Base-by-base conservation (phyloP, 768 basidiomycete genomes). In the Trametes cinnabarina region DNA sequence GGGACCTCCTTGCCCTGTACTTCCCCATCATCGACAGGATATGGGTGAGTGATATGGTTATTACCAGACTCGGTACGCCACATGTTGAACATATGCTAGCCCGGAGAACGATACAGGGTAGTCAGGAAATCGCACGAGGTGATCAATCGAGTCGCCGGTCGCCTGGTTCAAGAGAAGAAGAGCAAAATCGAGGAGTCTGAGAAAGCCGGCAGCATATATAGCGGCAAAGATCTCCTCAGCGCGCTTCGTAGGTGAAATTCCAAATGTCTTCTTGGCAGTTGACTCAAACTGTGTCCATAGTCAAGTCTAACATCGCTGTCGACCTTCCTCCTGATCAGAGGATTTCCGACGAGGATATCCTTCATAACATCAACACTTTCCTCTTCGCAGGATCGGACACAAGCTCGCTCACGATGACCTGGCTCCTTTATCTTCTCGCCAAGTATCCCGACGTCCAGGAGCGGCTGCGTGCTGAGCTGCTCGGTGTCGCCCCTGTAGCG, bases 361-460 rank as follows among this genome's bases (percentile, higher is more conserved):
- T 94, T 11, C 77, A 91, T 66, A 93, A 86, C 58, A 86, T 95
- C 71, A 92, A 90, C 64, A 94, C 92, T 0, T 90, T 95, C 70
- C 84, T 94, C 79, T 92, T 94, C 68, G 92, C 89, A 20, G 94
- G 94, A 4, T 91, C 93, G 12, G 92, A 95, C 66, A 92, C 92
- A 0, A 88, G 88, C 11, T 89, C 90, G 2, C 82, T 94, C 26
- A 81, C 87, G 4, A 73, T 96, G 42, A 90, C 90, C 0, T 97
- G 94, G 94, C 85, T 86, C 2, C 71, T 96, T n/a, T 75, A 85
- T 56, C 74, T 90, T 15, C 80, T 97, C 37, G 84, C 92, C 0
- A 78, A 81, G 63, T 73, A 90, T 67, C 85, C 85, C 0, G 76
- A 76, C 1, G 69, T 86, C 14, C 94, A 97, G 71, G 75, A 76